Conservation (phyloP, 495 filamentous ascomycete species). For the Annulohypoxylon maeteangense region DNA sequence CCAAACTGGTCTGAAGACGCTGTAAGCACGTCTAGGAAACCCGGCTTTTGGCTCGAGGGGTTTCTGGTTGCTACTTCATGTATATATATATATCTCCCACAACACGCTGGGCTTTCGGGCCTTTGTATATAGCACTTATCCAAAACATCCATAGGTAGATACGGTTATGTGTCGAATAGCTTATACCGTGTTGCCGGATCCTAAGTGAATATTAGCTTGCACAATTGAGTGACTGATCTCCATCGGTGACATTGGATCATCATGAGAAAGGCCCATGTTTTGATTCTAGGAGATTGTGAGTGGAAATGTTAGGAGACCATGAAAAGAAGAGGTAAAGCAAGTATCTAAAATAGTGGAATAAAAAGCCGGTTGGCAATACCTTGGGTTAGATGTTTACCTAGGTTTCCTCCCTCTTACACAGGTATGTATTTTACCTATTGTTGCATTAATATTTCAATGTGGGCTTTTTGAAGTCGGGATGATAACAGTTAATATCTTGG, state of each 20-base stretch:
- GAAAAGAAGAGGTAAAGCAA: too few species aligned
- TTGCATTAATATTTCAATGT: too few species aligned
- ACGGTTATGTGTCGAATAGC: background rate
- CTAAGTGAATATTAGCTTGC: background rate
- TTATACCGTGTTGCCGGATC: background rate
- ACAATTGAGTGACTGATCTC: background rate
- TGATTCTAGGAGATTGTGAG: background rate
- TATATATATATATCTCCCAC: constrained; percentile 21
- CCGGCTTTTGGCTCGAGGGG: background rate
- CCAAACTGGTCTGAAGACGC: constrained; percentile 55
- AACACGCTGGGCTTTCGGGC: background rate
- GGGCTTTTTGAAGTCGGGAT: too few species aligned
- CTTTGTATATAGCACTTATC: constrained; percentile 26
- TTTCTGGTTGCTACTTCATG: constrained; percentile 12
- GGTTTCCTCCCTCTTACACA: too few species aligned
- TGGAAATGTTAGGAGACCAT: too few species aligned
- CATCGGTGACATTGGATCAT: too few species aligned
- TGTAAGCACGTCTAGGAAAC: constrained; percentile 20
- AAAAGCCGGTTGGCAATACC: too few species aligned
- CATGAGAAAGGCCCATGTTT: too few species aligned
- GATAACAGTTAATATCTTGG: background rate
- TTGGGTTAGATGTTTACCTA: too few species aligned
- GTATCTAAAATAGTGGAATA: too few species aligned
- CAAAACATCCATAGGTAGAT: background rate
- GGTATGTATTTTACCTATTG: too few species aligned